Evolutionary conservation across 192 early-diverging fungal genomes (phyloP), one percentile per base, ranked within the genome.

Genomic region (Linnemannia hyalina): DNA sequence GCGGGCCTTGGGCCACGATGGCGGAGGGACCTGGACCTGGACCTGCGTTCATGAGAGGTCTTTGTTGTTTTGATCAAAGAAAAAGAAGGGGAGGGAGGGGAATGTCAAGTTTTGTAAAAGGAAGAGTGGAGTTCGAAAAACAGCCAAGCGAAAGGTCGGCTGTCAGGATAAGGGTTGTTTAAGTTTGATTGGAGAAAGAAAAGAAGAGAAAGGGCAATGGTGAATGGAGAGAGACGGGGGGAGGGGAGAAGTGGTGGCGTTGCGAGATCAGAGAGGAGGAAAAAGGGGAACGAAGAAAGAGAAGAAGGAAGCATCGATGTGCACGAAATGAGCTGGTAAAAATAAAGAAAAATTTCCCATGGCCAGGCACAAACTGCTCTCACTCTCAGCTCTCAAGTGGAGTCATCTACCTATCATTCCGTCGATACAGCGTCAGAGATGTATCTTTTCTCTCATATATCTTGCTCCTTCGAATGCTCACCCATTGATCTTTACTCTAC

Each of bases 11-110:
- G 60, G 29, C 47, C 26, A 65, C 11, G 26, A 11, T 29, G 3
- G 60, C 10, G 15, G 60, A 65, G 38, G 74, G 76, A n/a, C 76
- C 82, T 23, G 76, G 81, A 42, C 80, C 81, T 40, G 81, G 49
- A 38, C 75, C 75, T 26, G 57, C 49, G 26, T 54, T 75, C 73
- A 73, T 77, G 42, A 74, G 57, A 60, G 60, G 26, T 11, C 26
- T 3, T 65, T 26, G 29, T 65, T 65, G n/a, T 70, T n/a, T 7
- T 41, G 69, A 70, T 41, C 69, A 35, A 42, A 32, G 6, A 13
- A 18, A 32, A 2, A 10, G n/a, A 41, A 3, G 32, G 46, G 15
- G 18, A 6, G 5, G 18, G 5, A 52, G 44, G 13, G 44, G 44
- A 46, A 46, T 46, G 44, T 15, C 44, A 46, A 46, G 44, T 22